phyloP scores from a whole-genome alignment of 2,329 filamentous ascomycete species.

The Cladosporium sp. region DNA sequence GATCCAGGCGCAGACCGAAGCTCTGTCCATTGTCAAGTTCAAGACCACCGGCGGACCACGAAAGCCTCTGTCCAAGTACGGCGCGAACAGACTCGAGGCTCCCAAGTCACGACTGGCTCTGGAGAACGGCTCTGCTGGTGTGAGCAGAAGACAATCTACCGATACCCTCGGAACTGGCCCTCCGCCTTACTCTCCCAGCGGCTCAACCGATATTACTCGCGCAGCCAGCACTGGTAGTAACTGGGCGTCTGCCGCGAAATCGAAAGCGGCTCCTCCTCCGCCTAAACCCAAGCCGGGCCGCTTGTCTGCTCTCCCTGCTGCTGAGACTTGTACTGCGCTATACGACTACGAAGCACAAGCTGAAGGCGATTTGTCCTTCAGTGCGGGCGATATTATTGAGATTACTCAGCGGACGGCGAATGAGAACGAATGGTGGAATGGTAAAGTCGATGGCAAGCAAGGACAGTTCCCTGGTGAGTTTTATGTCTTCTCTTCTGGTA shows the following conservation, averaged over 20 bases:
- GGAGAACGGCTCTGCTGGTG: slow-evolving; percentile 28
- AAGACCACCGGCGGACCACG: slow-evolving; percentile 73
- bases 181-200: slow-evolving; percentile 25
- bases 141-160: slow-evolving; percentile 21
- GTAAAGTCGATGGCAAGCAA: slow-evolving; percentile 70
- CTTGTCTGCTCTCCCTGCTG: slow-evolving; percentile 53
- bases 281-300: slow-evolving; percentile 64
- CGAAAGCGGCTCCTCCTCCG: slow-evolving; percentile 47
- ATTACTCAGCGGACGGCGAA: slow-evolving; percentile 71
- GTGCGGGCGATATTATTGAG: slow-evolving; percentile 83
- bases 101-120: slow-evolving; percentile 28
- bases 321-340: slow-evolving; percentile 80
- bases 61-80: slow-evolving; percentile 49
- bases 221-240: slow-evolving; percentile 31
- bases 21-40: slow-evolving; percentile 80
- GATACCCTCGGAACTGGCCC: slow-evolving; percentile 20
- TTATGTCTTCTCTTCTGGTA: not conserved
- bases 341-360: slow-evolving; percentile 97
- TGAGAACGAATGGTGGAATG: slow-evolving; percentile 96
- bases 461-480: slow-evolving; percentile 90
- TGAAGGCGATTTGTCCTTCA: slow-evolving; percentile 88
- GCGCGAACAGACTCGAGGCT: slow-evolving; percentile 20
- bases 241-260: slow-evolving; percentile 44
- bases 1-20: slow-evolving; percentile 79
- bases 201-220: slow-evolving; percentile 25